These are phyloP conservation scores for Chaetomium cochliodes DNA, from an alignment of 495 filamentous ascomycete species.

Conservation along the genomic window DNA sequence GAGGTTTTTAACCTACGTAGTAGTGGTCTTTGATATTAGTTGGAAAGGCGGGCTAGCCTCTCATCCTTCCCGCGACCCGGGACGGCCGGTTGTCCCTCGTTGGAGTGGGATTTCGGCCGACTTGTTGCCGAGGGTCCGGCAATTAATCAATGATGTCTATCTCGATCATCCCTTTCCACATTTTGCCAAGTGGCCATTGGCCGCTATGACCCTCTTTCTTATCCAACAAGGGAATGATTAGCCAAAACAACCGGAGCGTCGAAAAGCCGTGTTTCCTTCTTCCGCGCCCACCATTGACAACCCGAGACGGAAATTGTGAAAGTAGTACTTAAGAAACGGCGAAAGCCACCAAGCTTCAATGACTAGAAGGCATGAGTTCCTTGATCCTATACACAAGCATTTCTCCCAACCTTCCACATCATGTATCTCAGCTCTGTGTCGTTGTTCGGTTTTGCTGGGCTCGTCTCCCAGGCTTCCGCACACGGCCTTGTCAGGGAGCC, in stretches of 20 bases:
- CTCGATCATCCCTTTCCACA: background rate
- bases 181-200: conserved; percentile 2
- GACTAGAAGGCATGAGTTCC: background rate
- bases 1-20: too few relatives aligned
- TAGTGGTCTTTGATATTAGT: too few relatives aligned
- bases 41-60: too few relatives aligned
- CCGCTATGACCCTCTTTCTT: conserved; percentile 4
- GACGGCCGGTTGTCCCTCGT: too few relatives aligned
- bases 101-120: background rate
- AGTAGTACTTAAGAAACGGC: background rate
- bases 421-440: conserved; percentile 24
- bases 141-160: background rate
- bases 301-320: background rate
- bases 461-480: conserved; percentile 54
- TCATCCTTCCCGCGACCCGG: too few relatives aligned
- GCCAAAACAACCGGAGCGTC: conserved; percentile 20
- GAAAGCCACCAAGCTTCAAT: background rate
- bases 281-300: background rate
- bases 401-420: background rate
- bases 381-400: background rate
- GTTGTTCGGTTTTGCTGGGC: conserved; percentile 43
- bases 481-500: conserved; percentile 65
- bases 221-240: conserved; percentile 13
- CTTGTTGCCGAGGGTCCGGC: background rate
- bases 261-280: background rate